A percentile compares a stretch with the other conserved stretches of the same genome.
Conservation (phyloP, 768 basidiomycete genomes). For the Chiua virens region DNA sequence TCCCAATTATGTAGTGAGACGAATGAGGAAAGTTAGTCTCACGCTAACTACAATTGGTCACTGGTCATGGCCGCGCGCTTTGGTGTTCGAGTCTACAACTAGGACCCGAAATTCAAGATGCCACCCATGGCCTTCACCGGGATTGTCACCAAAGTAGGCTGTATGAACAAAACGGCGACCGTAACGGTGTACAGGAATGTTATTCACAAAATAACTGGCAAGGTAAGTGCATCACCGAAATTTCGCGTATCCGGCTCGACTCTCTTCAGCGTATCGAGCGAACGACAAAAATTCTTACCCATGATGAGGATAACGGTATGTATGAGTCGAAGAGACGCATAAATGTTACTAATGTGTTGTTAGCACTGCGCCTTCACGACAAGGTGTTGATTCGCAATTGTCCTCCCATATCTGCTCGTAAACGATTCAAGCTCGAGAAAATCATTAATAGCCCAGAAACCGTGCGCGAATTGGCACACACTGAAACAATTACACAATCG, state of each 20-base stretch:
- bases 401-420: constrained; percentile 75
- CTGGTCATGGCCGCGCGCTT: too few species aligned
- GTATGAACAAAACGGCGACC: constrained; percentile 83
- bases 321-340: constrained; percentile 4
- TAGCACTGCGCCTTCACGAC: constrained; percentile 69
- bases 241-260: background rate
- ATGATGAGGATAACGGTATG: constrained; percentile 73
- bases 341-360: constrained; percentile 6
- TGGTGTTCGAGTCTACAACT: too few species aligned
- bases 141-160: constrained; percentile 75
- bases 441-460: constrained; percentile 68
- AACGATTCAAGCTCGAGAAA: constrained; percentile 71
- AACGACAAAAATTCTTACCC: constrained; percentile 76
- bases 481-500: background rate
- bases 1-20: too few species aligned
- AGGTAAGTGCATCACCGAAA: constrained; percentile 46
- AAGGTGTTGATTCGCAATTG: constrained; percentile 79
- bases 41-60: too few species aligned
- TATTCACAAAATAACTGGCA: constrained; percentile 71
- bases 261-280: constrained; percentile 61
- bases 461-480: constrained; percentile 46
- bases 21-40: constrained; percentile 2
- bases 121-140: constrained; percentile 78
- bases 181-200: constrained; percentile 77
- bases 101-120: constrained; percentile 57